Percentiles rank a stretch among this genome's conserved stretches.
These are phyloP conservation scores for Thelonectria rubi DNA, from an alignment of 2,329 filamentous ascomycete genomes.

Conservation along the genomic window DNA sequence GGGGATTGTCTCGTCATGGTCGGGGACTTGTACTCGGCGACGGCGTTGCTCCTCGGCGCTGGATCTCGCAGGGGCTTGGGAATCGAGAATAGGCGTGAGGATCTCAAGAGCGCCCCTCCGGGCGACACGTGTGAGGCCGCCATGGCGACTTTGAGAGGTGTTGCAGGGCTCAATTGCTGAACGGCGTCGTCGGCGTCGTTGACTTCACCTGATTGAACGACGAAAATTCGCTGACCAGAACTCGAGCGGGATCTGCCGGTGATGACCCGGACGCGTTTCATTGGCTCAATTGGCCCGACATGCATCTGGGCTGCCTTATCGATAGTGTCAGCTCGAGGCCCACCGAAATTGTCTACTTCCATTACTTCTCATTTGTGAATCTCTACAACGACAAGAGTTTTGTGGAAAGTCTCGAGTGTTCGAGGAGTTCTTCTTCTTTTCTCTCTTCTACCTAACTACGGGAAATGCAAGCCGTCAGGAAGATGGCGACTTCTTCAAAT, in stretches of 20 bases:
- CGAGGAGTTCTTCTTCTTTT: neutral
- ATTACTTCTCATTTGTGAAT: slow-evolving; percentile 16
- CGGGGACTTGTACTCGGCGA: slow-evolving; percentile 49
- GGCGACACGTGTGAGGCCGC: slow-evolving; percentile 59
- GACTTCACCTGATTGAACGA: slow-evolving; percentile 24
- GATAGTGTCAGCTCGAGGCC: slow-evolving; percentile 21
- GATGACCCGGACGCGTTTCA: slow-evolving; percentile 44
- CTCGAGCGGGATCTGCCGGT: slow-evolving; percentile 42
- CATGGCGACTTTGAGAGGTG: slow-evolving; percentile 45
- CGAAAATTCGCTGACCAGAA: slow-evolving; percentile 45
- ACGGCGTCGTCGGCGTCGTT: slow-evolving; percentile 34
- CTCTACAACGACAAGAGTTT: neutral
- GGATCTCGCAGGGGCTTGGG: slow-evolving; percentile 77
- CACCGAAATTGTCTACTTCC: slow-evolving; percentile 32
- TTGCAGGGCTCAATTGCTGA: slow-evolving; percentile 45
- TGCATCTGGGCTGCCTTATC: slow-evolving; percentile 2
- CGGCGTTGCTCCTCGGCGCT: slow-evolving; percentile 54
- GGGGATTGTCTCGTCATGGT: slow-evolving; percentile 76
- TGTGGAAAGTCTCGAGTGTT: neutral
- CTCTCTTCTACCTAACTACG: slow-evolving; percentile 18
- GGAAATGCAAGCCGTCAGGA: slow-evolving; percentile 49
- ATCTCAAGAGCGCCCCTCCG: slow-evolving; percentile 77
- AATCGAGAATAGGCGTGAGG: slow-evolving; percentile 89
- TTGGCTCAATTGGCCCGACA: slow-evolving; percentile 30
- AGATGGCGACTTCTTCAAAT: slow-evolving; percentile 57